Base-by-base conservation (phyloP, 768 basidiomycete species). In the Tubosaeta brunneosetosa region DNA sequence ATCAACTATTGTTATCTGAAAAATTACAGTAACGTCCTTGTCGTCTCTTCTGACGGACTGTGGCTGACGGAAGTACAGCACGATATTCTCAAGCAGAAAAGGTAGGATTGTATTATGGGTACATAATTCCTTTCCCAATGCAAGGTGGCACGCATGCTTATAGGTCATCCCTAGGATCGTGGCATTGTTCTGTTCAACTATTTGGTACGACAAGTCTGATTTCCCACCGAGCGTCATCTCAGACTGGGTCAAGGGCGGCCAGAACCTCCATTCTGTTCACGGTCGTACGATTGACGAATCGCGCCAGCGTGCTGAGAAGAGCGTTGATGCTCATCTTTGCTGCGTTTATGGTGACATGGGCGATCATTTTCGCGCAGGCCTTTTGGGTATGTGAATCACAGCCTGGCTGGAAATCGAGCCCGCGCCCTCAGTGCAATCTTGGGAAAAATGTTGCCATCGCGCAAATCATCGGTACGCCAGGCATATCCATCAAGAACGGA, bases 231-330 rank as follows among this genome's bases (percentile, higher is more conserved):
- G 22, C n/a, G 5, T 19, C n/a, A 14, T 48, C 46, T 52, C 3
- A 48, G 12, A 48, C n/a, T 41, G 25, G 19, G 4, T 31, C 8
- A 26, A 48, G 51, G 48, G 38, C 48, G 1, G 40, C 48, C 29
- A 49, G 48, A 38, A 49, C 38, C 37, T 49, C 48, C 14, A 53
- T 53, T 41, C 25, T 53, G 16, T 53, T 53, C 32, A 53, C 52
- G 4, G 42, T 53, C 32, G 31, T 53, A 33, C 47, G 52, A 22
- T 8, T 53, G 11, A 31, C 47, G 1, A 17, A 19, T n/a, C 33
- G 14, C 1, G 16, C 29, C 13, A 49, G 41, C n/a, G 6, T 9
- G 11, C 17, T 49, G 36, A 49, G 33, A 33, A 49, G 11, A 31
- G 34, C 11, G 9, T 43, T 49, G 16, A 34, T 33, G 27, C 22